Percentiles rank a stretch among this genome's conserved stretches.
These are phyloP conservation scores for Lactuca saligna DNA, from an alignment of 129 eudicot genomes.

Conservation along the genomic window DNA sequence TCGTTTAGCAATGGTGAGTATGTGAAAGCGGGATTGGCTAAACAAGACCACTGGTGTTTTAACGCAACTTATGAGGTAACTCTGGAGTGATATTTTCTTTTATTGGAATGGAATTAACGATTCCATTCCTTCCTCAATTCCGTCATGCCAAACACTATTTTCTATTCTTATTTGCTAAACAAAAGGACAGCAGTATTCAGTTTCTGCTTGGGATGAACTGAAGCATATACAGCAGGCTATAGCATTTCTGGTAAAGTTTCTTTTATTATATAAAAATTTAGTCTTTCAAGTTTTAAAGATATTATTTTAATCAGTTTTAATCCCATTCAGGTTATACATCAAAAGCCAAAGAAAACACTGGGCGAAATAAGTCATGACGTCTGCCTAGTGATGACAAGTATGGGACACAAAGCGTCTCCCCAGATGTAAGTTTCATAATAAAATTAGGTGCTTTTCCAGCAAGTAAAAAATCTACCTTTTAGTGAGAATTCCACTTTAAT, in stretches of 20 bases:
- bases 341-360: slow-evolving; percentile 85
- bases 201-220: slow-evolving; percentile 91
- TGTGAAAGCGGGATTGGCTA: slow-evolving; percentile 76
- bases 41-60: slow-evolving; percentile 81
- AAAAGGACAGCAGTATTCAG: slow-evolving; percentile 78
- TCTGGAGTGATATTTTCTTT: not conserved
- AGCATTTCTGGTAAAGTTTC: slow-evolving; percentile 65
- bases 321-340: slow-evolving; percentile 71
- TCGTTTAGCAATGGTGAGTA: too few species aligned
- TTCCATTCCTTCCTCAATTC: too few species aligned
- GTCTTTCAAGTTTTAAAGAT: not conserved
- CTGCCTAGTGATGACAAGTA: slow-evolving; percentile 77
- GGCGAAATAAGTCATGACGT: slow-evolving; percentile 77
- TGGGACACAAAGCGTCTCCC: slow-evolving; percentile 84
- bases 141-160: not conserved
- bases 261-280: not conserved
- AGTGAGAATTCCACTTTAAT: too few species aligned
- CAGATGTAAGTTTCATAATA: slow-evolving; percentile 54
- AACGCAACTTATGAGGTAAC: slow-evolving; percentile 82
- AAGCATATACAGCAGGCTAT: slow-evolving; percentile 66
- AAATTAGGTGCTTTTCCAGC: too few species aligned
- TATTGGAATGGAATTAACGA: not conserved
- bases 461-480: too few species aligned
- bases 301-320: not conserved
- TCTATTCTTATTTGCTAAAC: slow-evolving; percentile 14